Conservation (phyloP, 495 filamentous ascomycete species). For the Podospora conica region DNA sequence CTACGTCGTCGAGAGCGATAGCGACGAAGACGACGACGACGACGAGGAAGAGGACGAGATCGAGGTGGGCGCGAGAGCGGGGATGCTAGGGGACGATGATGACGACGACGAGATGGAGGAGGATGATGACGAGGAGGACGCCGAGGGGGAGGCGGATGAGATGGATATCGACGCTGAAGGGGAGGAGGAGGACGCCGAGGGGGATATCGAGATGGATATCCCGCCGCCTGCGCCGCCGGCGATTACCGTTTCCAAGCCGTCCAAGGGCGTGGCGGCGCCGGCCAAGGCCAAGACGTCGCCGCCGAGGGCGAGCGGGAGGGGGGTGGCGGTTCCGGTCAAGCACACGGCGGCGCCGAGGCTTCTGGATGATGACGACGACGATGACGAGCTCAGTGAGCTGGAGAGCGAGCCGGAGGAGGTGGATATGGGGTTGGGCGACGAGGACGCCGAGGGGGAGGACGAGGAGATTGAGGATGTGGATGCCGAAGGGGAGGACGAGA, state of each 20-base stretch:
- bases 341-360: constrained; percentile 20
- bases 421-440: constrained; percentile 43
- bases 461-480: constrained; percentile 48
- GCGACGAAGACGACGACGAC: constrained; percentile 45
- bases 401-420: constrained; percentile 43
- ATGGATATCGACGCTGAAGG: constrained; percentile 45
- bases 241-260: constrained; percentile 34
- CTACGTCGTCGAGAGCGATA: constrained; percentile 59
- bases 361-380: constrained; percentile 42
- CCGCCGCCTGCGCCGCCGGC: constrained; percentile 32
- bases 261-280: constrained; percentile 16
- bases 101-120: constrained; percentile 23
- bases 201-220: constrained; percentile 42
- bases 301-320: constrained; percentile 5
- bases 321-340: constrained; percentile 6
- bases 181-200: constrained; percentile 45
- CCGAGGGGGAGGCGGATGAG: constrained; percentile 41
- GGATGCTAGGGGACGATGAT: constrained; percentile 23
- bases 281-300: constrained; percentile 6
- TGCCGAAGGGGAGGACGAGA: constrained; percentile 58
- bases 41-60: constrained; percentile 39
- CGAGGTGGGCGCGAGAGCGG: constrained; percentile 35
- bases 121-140: constrained; percentile 27
- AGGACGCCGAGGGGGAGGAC: constrained; percentile 48
- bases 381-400: constrained; percentile 43